Percentiles rank a stretch among this genome's conserved stretches.
Evolutionary conservation across 1,284 basidiomycete genomes (phyloP).

Genomic region (Taiwanofungus camphoratus): DNA sequence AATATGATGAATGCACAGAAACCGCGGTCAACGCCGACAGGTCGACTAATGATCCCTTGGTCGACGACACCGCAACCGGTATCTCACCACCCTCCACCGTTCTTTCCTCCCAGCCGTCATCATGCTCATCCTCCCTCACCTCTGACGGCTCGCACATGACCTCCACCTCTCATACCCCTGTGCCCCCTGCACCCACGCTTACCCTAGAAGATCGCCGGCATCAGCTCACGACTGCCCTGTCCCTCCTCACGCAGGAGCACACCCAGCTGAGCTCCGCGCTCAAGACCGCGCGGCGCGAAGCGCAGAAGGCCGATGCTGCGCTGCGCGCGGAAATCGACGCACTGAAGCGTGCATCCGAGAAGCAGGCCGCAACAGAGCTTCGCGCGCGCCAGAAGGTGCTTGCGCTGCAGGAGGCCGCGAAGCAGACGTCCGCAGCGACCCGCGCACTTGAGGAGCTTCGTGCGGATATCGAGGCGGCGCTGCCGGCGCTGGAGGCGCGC

Average conservation of each 20-base stretch:
- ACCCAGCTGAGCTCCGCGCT: constrained; percentile 53
- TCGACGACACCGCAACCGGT: too few relatives aligned
- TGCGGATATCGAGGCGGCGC: constrained; percentile 42
- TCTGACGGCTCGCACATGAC: constrained; percentile 10
- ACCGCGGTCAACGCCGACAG: too few relatives aligned
- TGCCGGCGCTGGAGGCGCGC: constrained; percentile 42
- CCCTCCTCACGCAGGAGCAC: constrained; percentile 51
- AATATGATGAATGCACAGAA: too few relatives aligned
- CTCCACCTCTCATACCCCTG: constrained; percentile 6
- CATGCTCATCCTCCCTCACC: background rate
- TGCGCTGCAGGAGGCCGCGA: constrained; percentile 71
- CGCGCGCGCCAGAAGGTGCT: constrained; percentile 70
- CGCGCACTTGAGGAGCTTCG: constrained; percentile 49
- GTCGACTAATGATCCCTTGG: too few relatives aligned
- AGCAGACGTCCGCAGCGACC: constrained; percentile 55
- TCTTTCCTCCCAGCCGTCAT: background rate
- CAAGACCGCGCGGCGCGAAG: constrained; percentile 63
- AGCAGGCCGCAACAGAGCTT: constrained; percentile 55
- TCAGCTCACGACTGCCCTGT: constrained; percentile 56
- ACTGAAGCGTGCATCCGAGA: constrained; percentile 68
- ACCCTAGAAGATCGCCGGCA: constrained; percentile 54
- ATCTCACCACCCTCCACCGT: background rate
- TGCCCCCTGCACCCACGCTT: constrained; percentile 17
- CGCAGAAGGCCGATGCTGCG: constrained; percentile 68
- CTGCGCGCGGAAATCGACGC: constrained; percentile 72